Evolutionary conservation across 2,329 filamentous ascomycete species (phyloP).

Genomic region (Xylaria sp.): DNA sequence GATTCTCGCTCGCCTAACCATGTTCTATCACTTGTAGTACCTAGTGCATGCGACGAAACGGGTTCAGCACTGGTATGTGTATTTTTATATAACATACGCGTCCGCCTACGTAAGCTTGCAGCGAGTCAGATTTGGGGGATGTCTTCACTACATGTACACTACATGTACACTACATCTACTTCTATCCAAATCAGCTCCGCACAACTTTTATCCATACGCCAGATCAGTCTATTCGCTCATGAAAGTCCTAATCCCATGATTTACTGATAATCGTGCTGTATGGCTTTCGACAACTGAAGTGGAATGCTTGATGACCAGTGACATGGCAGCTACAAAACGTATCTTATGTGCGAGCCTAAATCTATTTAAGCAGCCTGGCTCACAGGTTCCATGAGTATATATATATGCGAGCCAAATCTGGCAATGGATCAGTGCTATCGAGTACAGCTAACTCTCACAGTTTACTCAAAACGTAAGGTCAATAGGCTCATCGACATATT

Average conservation of each 20-base stretch:
- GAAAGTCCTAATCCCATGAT: not conserved
- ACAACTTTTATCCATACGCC: not conserved
- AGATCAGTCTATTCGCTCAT: too few relatives aligned
- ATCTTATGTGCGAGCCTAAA: too few relatives aligned
- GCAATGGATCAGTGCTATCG: not conserved
- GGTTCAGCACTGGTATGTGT: not conserved
- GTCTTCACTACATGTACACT: not conserved
- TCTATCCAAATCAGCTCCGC: not conserved
- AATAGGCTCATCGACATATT: not conserved
- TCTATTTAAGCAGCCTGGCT: not conserved
- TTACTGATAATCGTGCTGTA: not conserved
- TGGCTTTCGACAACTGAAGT: not conserved
- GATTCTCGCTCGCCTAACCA: not conserved
- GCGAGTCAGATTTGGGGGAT: not conserved
- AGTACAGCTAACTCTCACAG: not conserved
- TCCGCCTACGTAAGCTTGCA: conserved; percentile 32
- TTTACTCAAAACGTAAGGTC: not conserved
- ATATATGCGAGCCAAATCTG: not conserved
- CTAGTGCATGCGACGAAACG: not conserved
- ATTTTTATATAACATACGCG: conserved; percentile 23
- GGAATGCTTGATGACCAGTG: not conserved
- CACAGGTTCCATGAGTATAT: not conserved
- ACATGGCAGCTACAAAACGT: not conserved
- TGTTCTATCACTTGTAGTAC: not conserved
- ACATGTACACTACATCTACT: too few relatives aligned